Percentiles rank a stretch among this genome's conserved stretches.
Evolutionary conservation across 2,329 filamentous ascomycete genomes (phyloP).

Genomic region (Aspergillus sp.): DNA sequence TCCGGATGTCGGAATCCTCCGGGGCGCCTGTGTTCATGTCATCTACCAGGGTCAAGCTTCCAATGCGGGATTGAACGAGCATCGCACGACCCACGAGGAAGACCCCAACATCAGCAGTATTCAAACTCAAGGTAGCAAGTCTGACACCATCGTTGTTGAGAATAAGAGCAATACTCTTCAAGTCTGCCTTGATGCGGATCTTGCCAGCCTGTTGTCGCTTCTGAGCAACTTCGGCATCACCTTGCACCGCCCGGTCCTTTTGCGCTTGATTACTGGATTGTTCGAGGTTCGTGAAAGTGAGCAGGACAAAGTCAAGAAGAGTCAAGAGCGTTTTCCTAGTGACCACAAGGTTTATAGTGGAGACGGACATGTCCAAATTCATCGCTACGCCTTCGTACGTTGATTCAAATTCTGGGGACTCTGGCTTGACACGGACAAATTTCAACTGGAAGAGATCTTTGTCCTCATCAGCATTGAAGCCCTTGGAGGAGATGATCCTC

Average conservation of each 20-base stretch:
- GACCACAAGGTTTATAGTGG: slow-evolving; percentile 92
- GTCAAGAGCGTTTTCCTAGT: slow-evolving; percentile 89
- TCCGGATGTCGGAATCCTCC: slow-evolving; percentile 70
- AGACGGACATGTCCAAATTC: slow-evolving; percentile 83
- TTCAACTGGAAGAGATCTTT: slow-evolving; percentile 81
- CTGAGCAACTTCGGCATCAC: slow-evolving; percentile 19
- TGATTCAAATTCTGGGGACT: slow-evolving; percentile 87
- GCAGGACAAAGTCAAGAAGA: slow-evolving; percentile 83
- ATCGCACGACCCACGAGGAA: slow-evolving; percentile 81
- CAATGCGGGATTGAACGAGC: slow-evolving; percentile 78
- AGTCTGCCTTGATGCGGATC: slow-evolving; percentile 84
- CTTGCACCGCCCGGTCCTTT: slow-evolving; percentile 22
- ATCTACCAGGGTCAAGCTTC: slow-evolving; percentile 81
- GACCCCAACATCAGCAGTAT: slow-evolving; percentile 83
- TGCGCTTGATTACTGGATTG: slow-evolving; percentile 38
- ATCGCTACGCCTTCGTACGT: slow-evolving; percentile 90
- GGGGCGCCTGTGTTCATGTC: slow-evolving; percentile 89
- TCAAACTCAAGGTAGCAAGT: slow-evolving; percentile 84
- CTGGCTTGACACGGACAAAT: slow-evolving; percentile 79
- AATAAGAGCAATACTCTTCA: slow-evolving; percentile 89
- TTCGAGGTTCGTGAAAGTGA: slow-evolving; percentile 72
- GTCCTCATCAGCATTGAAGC: slow-evolving; percentile 59
- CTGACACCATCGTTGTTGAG: slow-evolving; percentile 97
- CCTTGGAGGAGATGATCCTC: slow-evolving; percentile 91
- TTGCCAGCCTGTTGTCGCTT: slow-evolving; percentile 52